Percentiles rank a stretch among this genome's conserved stretches.
phyloP scores from a whole-genome alignment of 1,284 basidiomycete species.

The Puccinia horiana region DNA sequence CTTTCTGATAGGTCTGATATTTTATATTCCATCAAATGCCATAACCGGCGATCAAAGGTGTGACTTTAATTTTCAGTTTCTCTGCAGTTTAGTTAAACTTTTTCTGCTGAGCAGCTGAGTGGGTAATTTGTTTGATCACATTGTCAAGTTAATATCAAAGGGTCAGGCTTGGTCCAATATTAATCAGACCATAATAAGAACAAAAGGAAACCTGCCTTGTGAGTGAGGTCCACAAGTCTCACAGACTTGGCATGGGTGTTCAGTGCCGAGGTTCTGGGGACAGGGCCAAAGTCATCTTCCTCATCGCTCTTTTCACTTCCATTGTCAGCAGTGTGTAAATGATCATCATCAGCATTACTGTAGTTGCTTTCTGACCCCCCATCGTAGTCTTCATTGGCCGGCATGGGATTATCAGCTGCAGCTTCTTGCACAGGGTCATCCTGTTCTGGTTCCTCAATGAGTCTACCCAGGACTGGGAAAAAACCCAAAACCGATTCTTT shows the following conservation, averaged over 20 bases:
- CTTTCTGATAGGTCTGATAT: not conserved
- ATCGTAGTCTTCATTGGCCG: not conserved
- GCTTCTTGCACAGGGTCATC: too few species aligned
- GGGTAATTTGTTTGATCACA: not conserved
- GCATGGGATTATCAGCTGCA: not conserved
- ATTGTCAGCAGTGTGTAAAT: not conserved
- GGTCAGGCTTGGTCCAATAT: too few species aligned
- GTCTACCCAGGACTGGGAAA: not conserved
- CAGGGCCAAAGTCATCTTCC: not conserved
- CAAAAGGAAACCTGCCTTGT: not conserved
- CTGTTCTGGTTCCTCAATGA: not conserved
- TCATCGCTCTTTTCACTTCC: not conserved
- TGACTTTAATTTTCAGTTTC: not conserved
- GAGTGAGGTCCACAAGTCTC: not conserved
- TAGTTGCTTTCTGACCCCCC: not conserved
- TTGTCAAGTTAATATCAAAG: not conserved
- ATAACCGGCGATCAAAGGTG: constrained; percentile 7
- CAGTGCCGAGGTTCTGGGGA: too few species aligned
- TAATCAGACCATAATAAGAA: not conserved
- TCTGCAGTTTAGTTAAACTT: not conserved
- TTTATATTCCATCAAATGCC: constrained; percentile 13
- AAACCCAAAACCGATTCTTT: not conserved
- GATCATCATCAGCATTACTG: too few species aligned
- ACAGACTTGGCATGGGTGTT: not conserved
- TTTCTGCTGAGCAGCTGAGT: not conserved